Evolutionary conservation across 2,329 filamentous ascomycete genomes (phyloP).

Genomic region (Fusarium nanum): DNA sequence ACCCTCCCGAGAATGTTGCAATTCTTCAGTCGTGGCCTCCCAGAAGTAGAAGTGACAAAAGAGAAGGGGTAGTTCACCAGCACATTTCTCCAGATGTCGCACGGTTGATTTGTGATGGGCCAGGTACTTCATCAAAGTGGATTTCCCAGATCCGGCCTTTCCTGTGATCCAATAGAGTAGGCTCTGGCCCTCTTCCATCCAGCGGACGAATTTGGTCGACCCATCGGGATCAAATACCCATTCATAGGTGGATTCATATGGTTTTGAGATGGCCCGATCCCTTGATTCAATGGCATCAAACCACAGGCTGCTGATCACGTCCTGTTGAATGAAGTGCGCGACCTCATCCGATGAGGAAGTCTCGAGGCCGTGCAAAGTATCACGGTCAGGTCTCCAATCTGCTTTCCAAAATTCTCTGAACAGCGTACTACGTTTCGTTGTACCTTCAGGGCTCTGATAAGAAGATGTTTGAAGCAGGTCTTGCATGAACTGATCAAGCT

Average conservation of each 20-base stretch:
- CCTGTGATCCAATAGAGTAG: not conserved
- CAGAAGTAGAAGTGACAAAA: not conserved
- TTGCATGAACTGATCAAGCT: too few relatives aligned
- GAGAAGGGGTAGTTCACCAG: not conserved
- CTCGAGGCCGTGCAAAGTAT: too few relatives aligned
- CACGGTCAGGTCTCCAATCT: too few relatives aligned
- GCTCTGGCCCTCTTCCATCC: too few relatives aligned
- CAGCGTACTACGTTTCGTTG: fast-evolving
- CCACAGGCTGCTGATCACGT: fast-evolving
- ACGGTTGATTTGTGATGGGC: fast-evolving
- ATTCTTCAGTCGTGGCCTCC: fast-evolving
- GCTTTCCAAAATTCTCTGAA: too few relatives aligned
- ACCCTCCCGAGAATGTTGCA: fast-evolving
- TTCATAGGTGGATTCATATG: too few relatives aligned
- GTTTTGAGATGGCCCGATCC: fast-evolving
- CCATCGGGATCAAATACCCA: too few relatives aligned
- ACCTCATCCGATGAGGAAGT: too few relatives aligned
- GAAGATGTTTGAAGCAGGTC: too few relatives aligned
- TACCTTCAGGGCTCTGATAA: fast-evolving
- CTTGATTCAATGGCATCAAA: too few relatives aligned
- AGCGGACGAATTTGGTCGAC: fast-evolving
- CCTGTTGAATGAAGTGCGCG: too few relatives aligned
- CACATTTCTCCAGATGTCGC: fast-evolving
- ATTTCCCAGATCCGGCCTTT: not conserved
- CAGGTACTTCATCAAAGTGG: not conserved